These are phyloP conservation scores for Zymoseptoria ardabiliae DNA, from an alignment of 2,329 filamentous ascomycete genomes.

Conservation along the genomic window DNA sequence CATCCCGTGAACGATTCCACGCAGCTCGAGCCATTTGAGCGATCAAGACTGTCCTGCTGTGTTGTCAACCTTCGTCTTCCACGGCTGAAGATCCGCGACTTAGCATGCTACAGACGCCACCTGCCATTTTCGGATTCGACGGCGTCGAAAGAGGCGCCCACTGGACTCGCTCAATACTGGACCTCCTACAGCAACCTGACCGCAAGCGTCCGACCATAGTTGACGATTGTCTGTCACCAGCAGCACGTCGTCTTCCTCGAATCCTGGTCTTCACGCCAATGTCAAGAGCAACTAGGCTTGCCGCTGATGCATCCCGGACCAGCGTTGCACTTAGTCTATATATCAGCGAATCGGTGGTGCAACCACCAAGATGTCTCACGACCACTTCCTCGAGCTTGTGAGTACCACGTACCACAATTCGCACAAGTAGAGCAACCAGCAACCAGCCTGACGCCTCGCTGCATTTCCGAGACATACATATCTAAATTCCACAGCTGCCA, in stretches of 20 bases:
- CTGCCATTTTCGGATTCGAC: not conserved
- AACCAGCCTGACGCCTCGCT: not conserved
- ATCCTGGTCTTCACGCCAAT: not conserved
- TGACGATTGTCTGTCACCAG: not conserved
- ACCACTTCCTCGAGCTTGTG: not conserved
- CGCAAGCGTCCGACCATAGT: not conserved
- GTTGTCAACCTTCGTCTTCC: not conserved
- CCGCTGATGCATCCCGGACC: not conserved
- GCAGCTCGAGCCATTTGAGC: not conserved
- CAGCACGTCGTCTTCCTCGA: not conserved
- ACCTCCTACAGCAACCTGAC: not conserved
- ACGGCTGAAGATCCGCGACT: not conserved
- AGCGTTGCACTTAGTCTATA: not conserved
- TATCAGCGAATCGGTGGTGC: not conserved
- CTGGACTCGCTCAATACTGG: not conserved
- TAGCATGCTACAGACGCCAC: not conserved
- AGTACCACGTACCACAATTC: not conserved
- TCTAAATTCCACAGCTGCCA: not conserved
- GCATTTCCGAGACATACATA: not conserved
- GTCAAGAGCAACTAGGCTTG: not conserved
- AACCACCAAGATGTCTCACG: not conserved
- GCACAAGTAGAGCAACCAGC: not conserved
- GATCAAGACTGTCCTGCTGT: not conserved
- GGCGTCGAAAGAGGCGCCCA: not conserved
- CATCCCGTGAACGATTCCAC: not conserved